Percentiles rank a stretch among this genome's conserved stretches.
These are phyloP conservation scores for Apocynum venetum DNA, from an alignment of 257 asterid species.

Conservation along the genomic window DNA sequence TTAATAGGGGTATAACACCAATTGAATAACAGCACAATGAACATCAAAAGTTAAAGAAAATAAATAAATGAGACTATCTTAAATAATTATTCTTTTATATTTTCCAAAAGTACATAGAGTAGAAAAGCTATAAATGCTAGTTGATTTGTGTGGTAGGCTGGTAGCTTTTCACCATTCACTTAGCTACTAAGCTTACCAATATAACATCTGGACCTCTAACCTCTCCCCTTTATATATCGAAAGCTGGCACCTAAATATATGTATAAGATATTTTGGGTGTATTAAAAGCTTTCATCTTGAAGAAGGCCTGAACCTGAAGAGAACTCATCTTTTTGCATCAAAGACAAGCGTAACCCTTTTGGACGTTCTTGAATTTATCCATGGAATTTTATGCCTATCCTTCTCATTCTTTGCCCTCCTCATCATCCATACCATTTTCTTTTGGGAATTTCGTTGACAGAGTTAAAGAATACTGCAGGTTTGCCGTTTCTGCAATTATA, in stretches of 20 bases:
- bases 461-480: conserved; percentile 59
- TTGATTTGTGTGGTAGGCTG: conserved; percentile 8
- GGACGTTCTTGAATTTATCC: conserved; percentile 17
- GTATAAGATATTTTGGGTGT: conserved; percentile 1
- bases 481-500: conserved; percentile 62
- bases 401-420: conserved; percentile 53
- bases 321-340: neutral
- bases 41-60: too few species aligned
- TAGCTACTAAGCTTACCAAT: conserved; percentile 19
- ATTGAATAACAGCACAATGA: too few species aligned
- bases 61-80: too few species aligned
- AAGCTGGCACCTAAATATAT: neutral
- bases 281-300: neutral
- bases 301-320: neutral
- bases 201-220: conserved; percentile 9
- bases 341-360: neutral
- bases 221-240: conserved; percentile 17
- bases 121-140: conserved; percentile 29
- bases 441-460: conserved; percentile 46
- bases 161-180: conserved; percentile 19
- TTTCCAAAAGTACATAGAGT: too few species aligned
- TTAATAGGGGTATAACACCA: too few species aligned
- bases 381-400: conserved; percentile 85
- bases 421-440: conserved; percentile 45
- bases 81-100: too few species aligned